phyloP scores from a whole-genome alignment of 129 eudicot species.

The Artemisia annua region DNA sequence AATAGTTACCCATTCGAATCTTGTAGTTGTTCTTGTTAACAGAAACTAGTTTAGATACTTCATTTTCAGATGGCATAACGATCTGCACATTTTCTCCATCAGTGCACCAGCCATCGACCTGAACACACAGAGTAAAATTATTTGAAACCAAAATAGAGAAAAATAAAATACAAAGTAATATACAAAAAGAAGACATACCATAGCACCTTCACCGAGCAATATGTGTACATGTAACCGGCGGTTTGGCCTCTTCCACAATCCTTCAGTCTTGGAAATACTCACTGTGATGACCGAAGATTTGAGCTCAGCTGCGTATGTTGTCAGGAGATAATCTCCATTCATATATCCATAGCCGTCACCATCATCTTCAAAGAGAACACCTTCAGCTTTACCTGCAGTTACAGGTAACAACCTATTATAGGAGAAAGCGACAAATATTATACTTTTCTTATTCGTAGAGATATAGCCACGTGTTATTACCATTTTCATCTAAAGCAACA shows the following conservation, averaged over 20 bases:
- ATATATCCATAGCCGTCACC: slow-evolving; percentile 91
- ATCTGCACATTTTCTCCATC: slow-evolving; percentile 81
- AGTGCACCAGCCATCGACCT: slow-evolving; percentile 83
- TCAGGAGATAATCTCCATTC: slow-evolving; percentile 62
- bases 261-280: slow-evolving; percentile 65
- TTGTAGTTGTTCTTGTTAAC: slow-evolving; percentile 51
- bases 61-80: slow-evolving; percentile 60
- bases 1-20: slow-evolving; percentile 56
- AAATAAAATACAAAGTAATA: background rate
- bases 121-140: background rate
- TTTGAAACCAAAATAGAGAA: background rate
- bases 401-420: background rate
- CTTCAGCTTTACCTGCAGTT: slow-evolving; percentile 83
- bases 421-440: background rate
- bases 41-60: slow-evolving; percentile 53
- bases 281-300: slow-evolving; percentile 62
- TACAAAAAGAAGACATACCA: slow-evolving; percentile 43
- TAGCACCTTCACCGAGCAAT: slow-evolving; percentile 79
- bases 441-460: background rate
- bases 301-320: slow-evolving; percentile 77
- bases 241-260: slow-evolving; percentile 71
- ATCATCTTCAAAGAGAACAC: slow-evolving; percentile 87
- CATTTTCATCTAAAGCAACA: slow-evolving; percentile 81
- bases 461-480: slow-evolving; percentile 34
- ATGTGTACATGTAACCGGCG: slow-evolving; percentile 72